Evolutionary conservation across 352 stramenopile genomes (phyloP).

Genomic region (Phytophthora kernoviae): DNA sequence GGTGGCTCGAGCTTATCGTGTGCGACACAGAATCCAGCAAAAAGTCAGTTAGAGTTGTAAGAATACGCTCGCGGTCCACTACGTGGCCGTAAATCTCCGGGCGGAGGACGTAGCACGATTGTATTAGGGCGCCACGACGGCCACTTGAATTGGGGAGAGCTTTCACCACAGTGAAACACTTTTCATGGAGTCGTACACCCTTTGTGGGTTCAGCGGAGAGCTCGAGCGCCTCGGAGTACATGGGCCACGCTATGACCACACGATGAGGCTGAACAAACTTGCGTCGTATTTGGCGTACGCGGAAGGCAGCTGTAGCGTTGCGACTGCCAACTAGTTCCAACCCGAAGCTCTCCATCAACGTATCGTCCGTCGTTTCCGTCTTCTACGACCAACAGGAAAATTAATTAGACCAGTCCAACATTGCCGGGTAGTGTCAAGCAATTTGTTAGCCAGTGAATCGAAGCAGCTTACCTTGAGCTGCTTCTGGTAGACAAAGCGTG

Average conservation of each 20-base stretch:
- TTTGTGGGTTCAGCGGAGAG: slow-evolving; percentile 55
- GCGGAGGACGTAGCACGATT: slow-evolving; percentile 72
- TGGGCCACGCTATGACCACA: slow-evolving; percentile 65
- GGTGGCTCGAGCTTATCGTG: slow-evolving; percentile 68
- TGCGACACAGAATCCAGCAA: slow-evolving; percentile 62
- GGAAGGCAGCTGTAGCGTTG: slow-evolving; percentile 54
- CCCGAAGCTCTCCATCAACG: slow-evolving; percentile 59
- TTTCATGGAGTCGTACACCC: slow-evolving; percentile 59
- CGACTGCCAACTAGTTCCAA: slow-evolving; percentile 53
- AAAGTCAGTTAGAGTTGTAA: slow-evolving; percentile 70
- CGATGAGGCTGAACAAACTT: slow-evolving; percentile 58
- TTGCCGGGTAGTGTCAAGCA: not conserved
- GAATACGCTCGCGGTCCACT: slow-evolving; percentile 63
- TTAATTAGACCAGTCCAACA: slow-evolving; percentile 10
- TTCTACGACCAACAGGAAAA: slow-evolving; percentile 35
- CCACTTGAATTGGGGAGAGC: slow-evolving; percentile 38
- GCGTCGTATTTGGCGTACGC: slow-evolving; percentile 56
- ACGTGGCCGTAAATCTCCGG: slow-evolving; percentile 70
- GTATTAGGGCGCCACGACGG: slow-evolving; percentile 57
- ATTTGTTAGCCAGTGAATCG: not conserved
- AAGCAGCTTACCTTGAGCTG: slow-evolving; percentile 41
- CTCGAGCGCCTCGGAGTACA: slow-evolving; percentile 54
- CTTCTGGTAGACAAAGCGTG: slow-evolving; percentile 57
- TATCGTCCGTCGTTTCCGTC: slow-evolving; percentile 49
- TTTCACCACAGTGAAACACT: slow-evolving; percentile 71